phyloP scores from a whole-genome alignment of 768 basidiomycete genomes.

The Tulasnella sp. region DNA sequence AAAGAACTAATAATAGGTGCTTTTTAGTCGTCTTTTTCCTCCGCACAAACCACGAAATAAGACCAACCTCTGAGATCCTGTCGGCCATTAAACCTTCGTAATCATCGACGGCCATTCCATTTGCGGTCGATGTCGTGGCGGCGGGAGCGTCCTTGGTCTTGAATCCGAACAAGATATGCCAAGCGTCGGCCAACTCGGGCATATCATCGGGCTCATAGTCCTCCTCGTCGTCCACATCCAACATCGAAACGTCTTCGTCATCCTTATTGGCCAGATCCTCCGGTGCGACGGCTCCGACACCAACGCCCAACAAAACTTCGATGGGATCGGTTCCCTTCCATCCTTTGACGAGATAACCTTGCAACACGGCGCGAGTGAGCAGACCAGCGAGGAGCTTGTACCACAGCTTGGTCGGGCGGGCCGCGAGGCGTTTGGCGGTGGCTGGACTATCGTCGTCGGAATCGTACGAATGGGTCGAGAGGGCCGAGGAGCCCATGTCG shows the following conservation, averaged over 20 bases:
- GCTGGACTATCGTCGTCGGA: slow-evolving; percentile 6
- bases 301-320: slow-evolving; percentile 69
- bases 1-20: slow-evolving; percentile 60
- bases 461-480: slow-evolving; percentile 11
- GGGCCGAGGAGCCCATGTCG: slow-evolving; percentile 2
- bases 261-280: background rate
- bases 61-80: slow-evolving; percentile 60
- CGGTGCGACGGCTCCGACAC: slow-evolving; percentile 39
- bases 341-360: slow-evolving; percentile 76
- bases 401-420: slow-evolving; percentile 66
- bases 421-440: slow-evolving; percentile 1
- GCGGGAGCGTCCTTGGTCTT: slow-evolving; percentile 29
- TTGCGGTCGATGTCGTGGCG: slow-evolving; percentile 15
- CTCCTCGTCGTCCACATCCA: slow-evolving; percentile 31
- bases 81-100: slow-evolving; percentile 73
- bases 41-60: too few species aligned
- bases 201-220: slow-evolving; percentile 73
- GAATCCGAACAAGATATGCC: slow-evolving; percentile 55
- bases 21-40: background rate
- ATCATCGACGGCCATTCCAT: slow-evolving; percentile 54
- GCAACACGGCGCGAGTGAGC: slow-evolving; percentile 75
- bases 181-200: slow-evolving; percentile 59
- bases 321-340: slow-evolving; percentile 71
- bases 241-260: slow-evolving; percentile 30
- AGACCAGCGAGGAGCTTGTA: slow-evolving; percentile 73